Base-by-base conservation (phyloP, 495 filamentous ascomycete genomes). In the Entonaema liquescens region DNA sequence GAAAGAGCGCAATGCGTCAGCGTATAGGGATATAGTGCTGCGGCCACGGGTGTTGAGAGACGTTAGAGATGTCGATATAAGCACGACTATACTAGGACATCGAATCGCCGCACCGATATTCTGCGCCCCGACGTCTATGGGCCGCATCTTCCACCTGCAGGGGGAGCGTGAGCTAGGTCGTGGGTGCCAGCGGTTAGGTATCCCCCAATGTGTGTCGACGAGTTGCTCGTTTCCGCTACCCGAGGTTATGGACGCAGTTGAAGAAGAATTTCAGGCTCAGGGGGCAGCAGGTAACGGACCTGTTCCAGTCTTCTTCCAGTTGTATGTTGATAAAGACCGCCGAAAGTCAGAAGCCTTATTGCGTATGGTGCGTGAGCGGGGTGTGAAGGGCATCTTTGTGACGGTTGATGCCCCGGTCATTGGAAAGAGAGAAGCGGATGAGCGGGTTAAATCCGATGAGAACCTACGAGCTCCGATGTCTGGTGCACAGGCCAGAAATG, bases 271-370 rank as follows among this genome's bases (percentile, higher is more conserved):
- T 56, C n/a, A 49, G 2, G 17, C 33, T n/a, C 23, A 49, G 4
- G 44, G 44, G 19, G 44, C 4, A 8, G 19, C 29, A 3, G 19
- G 5, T 58, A 19, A 68, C 36, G 17, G 15, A 36, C 7, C 44
- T 1, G 26, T 78, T 13, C 80, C 82, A 1, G 86, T 92, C 72
- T 93, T 93, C 81, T 90, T 94, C 72, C 93, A 95, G 71, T 80
- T 97, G 38, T 97, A 97, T 72, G 92, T 95, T 58, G 90, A 95
- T 77, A 88, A 87, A 44, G 84, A 92, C 65, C 85, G 92, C 1
- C 59, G 79, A 47, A 92, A 92, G 68, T 89, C 90, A n/a, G 90
- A 88, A 53, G 81, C 78, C 0, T 80, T 95, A 11, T 79, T 96
- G 0, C 80, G 79, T 1, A 79, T 85, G 53, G 88, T 88, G 36